Conservation (phyloP, 2,329 filamentous ascomycete genomes). For the Acephala macrosclerotiorum region DNA sequence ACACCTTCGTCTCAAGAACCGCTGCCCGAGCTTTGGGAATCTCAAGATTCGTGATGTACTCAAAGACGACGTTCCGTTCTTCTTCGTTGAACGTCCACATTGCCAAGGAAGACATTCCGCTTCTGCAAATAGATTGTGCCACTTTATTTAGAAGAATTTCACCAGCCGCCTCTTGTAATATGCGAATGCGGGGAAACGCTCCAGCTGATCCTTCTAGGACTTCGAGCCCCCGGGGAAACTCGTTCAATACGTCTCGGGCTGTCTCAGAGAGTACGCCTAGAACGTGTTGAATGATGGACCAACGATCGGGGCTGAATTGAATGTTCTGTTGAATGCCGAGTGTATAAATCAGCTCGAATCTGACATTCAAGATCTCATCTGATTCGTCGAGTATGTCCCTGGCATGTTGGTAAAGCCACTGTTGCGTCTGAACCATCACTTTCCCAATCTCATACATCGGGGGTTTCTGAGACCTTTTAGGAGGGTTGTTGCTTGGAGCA, state of each 20-base stretch:
- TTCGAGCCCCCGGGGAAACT: slow-evolving; percentile 52
- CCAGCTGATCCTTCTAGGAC: slow-evolving; percentile 43
- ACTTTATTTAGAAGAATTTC: slow-evolving; percentile 44
- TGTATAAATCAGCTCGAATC: slow-evolving; percentile 70
- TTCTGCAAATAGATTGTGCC: slow-evolving; percentile 51
- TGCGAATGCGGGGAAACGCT: slow-evolving; percentile 56
- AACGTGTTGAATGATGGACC: slow-evolving; percentile 62
- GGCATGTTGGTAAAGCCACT: slow-evolving; percentile 51
- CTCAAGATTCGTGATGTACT: slow-evolving; percentile 52
- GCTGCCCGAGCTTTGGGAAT: slow-evolving; percentile 21
- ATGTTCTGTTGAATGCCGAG: slow-evolving; percentile 60
- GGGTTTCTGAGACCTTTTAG: neutral
- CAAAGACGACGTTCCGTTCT: slow-evolving; percentile 44
- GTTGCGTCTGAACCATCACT: slow-evolving; percentile 50
- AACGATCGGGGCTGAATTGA: slow-evolving; percentile 62
- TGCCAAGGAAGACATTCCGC: slow-evolving; percentile 54
- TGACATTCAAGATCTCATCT: slow-evolving; percentile 67
- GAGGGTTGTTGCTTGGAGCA: slow-evolving; percentile 7
- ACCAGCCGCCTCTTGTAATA: slow-evolving; percentile 50
- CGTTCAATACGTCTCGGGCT: slow-evolving; percentile 40
- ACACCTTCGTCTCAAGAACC: slow-evolving; percentile 18
- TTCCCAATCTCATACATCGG: slow-evolving; percentile 40
- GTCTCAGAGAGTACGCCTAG: slow-evolving; percentile 51
- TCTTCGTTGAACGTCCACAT: slow-evolving; percentile 26
- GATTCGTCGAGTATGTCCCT: slow-evolving; percentile 71